Base-by-base conservation (phyloP, 2,329 filamentous ascomycete genomes). In the Calonectria hongkongensis region DNA sequence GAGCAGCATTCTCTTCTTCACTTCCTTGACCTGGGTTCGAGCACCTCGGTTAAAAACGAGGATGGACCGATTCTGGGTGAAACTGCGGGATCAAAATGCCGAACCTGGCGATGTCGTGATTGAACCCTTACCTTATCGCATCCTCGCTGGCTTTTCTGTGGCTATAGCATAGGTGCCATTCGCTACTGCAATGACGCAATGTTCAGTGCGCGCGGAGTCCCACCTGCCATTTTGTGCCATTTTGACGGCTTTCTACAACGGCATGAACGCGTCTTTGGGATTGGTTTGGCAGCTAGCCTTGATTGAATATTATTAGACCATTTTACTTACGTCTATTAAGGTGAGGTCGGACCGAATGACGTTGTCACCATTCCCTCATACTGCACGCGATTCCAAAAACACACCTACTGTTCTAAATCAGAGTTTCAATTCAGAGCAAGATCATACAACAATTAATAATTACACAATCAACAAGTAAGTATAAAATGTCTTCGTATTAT, bases 111-210 rank as follows among this genome's bases (percentile, higher is more conserved):
- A 60, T 60, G 54, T 60, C 54, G 54, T 60, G 54, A 60, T 60
- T 41, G 36, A 13, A 36, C 54, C 54, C 54, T 60, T 60, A 27
- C 54, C 21, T 41, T 41, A 25, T 27, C 16, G 8, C 21, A 39
- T 60, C 54, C 30, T 58, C 13, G 25, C 54, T 15, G 15, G 36
- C 18, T 58, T 60, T 41, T 60, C 54, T 27, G 33, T 18, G 54
- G 33, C 30, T 10, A 21, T 36, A 10, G 54, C 54, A 60, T 13
- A 60, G 54, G 33, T 60, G 54, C 39, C 54, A 60, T 60, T 36
- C 54, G 30, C 54, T 60, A 41, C 54, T 41, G 54, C 54, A 28
- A 60, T 60, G 54, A 60, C 54, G 54, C 54, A 60, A 60, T 60
- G 54, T 9, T 27, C n/a, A 18, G 13, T 15, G 33, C 54, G 54